Evolutionary conservation across 306 rosid genomes (phyloP), one percentile per base, ranked within the genome.

Genomic region (Castanopsis chinensis): DNA sequence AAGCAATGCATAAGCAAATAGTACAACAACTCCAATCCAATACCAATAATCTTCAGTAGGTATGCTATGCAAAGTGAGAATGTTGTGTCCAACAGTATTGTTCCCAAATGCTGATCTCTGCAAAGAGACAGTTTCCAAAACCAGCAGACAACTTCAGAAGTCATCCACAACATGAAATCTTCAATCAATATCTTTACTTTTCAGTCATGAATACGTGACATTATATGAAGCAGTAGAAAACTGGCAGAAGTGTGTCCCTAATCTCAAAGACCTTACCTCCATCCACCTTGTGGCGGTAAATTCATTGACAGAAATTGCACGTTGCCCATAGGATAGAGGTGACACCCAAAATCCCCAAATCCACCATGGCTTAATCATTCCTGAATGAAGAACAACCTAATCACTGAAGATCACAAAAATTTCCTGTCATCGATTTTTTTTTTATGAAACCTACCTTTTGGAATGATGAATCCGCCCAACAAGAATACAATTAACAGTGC

Each of bases 261-360:
- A 77, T 81, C 79, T 71, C 58, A 59, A 69, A 82, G 25, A 82
- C 74, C 76, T 72, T 82, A 93, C 98, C 98, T 90, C 53, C 88
- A 57, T 83, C 98, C 98, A 94, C 84, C 98, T 89, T 64, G 88
- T 18, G 79, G 97, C 94, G 52, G 90, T 82, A 83, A 94, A 94
- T 83, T 94, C 98, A 63, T 94, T 94, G 73, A 92, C 94, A 55
- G 96, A 81, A 25, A 90, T 80, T 54, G 98, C 97, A 18, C 89
- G 85, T 68, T 92, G 97, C 49, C 91, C 98, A 76, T 90, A 92
- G 69, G 94, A 79, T 43, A 94, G 91, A 30, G 98, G 98, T 20
- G 98, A 94, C 79, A 94, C 4, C 96, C 97, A 94, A 81, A 85
- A 92, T 28, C 88, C 97, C 98, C 98, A 92, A 64, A 76, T 51